A percentile compares a stretch with the other conserved stretches of the same genome.
These are phyloP conservation scores for Magnaporthales sp. DNA, from an alignment of 2,329 filamentous ascomycete genomes.

Conservation along the genomic window DNA sequence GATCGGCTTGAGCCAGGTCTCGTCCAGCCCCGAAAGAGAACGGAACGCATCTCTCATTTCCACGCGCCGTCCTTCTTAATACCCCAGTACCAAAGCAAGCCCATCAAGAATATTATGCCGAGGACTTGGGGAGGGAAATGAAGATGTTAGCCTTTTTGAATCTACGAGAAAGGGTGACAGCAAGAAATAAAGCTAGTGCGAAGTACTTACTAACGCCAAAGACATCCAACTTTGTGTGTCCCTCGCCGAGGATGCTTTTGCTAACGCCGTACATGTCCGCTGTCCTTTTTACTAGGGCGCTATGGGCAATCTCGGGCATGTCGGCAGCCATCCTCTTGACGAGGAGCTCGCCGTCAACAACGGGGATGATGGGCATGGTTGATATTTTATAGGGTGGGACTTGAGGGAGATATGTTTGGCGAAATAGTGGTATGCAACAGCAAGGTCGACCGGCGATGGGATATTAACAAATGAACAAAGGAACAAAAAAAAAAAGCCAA, in stretches of 20 bases:
- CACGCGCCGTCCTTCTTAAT: slow-evolving; percentile 4
- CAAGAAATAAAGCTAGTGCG: neutral
- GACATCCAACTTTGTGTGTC: neutral
- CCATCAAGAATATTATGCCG: neutral
- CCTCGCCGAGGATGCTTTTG: neutral
- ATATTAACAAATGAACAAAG: neutral
- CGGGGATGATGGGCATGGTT: neutral
- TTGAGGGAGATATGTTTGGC: neutral
- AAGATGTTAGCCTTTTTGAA: neutral
- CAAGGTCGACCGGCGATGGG: neutral
- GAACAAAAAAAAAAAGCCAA: neutral
- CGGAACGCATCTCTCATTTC: neutral
- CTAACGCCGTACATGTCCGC: neutral
- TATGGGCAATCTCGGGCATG: neutral
- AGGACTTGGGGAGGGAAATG: neutral
- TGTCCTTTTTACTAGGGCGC: neutral
- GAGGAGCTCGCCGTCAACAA: neutral
- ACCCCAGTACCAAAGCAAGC: slow-evolving; percentile 3
- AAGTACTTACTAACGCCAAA: neutral
- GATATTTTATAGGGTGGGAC: neutral
- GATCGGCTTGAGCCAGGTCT: neutral
- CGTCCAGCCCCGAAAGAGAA: neutral
- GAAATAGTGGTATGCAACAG: neutral
- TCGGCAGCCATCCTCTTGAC: neutral
- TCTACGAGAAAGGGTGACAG: neutral